Evolutionary conservation across 2,329 filamentous ascomycete species (phyloP), one percentile per base, ranked within the genome.

Genomic region (Colletotrichum karsti): DNA sequence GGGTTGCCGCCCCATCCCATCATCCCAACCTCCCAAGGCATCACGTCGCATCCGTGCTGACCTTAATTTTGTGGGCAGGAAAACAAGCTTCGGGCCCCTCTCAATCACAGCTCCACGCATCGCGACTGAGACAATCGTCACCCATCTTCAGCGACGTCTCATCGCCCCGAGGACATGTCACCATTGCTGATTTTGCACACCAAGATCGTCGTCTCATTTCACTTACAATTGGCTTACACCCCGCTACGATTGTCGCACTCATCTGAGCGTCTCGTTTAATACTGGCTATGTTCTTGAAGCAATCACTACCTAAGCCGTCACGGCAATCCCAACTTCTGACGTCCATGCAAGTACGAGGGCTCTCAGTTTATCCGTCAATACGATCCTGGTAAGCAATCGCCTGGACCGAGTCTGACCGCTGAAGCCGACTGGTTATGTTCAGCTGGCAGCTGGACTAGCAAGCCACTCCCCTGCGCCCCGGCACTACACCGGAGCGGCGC

Each of bases 381-480:
- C 42, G 13, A 46, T 24, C 55, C 20, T 12, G 13, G 24, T 9
- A 9, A 7, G 4, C 3, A 15, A 33, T 37, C 22, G 7, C 24
- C 26, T 13, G 18, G n/a, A 22, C 15, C 13, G 12, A 12, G 15
- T 28, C 8, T 44, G 20, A 48, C 33, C 26, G 18, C 18, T n/a
- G n/a, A 7, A 46, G 20, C 24, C 20, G 24, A 44, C 15, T 48
- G 24, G 10, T 35, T 33, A 18, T 20, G 12, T 60, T 61, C 39
- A 39, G 48, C 53, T 65, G 55, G 62, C 55, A 65, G 44, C 46
- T 65, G 22, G n/a, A 44, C 44, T 8, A 61, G 51, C 62, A 61
- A 59, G 54, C 62, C 44, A 37, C 33, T 53, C 18, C 62, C 60
- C 24, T 12, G 15, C 20, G 51, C 35, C 48, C 33, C 54, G n/a